A percentile compares a stretch with the other conserved stretches of the same genome.
phyloP scores from a whole-genome alignment of 2,329 filamentous ascomycete genomes.

The Colletotrichum shisoi region DNA sequence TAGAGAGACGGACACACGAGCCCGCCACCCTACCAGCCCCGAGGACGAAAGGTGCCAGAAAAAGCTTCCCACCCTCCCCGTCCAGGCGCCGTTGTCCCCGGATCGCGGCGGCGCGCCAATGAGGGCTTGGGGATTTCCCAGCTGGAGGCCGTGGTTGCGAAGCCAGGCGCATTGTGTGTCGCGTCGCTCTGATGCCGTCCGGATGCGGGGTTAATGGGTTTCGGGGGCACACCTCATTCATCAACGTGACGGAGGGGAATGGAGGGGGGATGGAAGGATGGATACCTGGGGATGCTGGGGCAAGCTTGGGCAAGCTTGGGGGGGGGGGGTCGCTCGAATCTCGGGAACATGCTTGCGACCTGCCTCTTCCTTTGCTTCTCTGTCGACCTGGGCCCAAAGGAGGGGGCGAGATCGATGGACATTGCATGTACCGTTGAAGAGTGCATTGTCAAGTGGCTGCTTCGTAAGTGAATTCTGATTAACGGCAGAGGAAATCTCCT shows the following conservation, averaged over 20 bases:
- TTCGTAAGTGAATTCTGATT: background rate
- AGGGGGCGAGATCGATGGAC: background rate
- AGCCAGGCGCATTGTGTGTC: constrained; percentile 35
- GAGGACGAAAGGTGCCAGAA: constrained; percentile 11
- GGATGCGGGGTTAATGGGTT: constrained; percentile 37
- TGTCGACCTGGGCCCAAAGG: background rate
- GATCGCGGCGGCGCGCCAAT: constrained; percentile 24
- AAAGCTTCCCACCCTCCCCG: constrained; percentile 38
- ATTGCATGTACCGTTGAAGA: background rate
- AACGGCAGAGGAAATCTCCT: constrained; percentile 26
- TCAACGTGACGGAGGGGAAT: constrained; percentile 29
- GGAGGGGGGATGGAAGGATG: constrained; percentile 21
- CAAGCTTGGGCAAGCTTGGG: background rate
- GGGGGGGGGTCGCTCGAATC: constrained; percentile 29
- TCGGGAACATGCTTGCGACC: constrained; percentile 23
- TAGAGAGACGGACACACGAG: constrained; percentile 3
- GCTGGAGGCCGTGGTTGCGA: constrained; percentile 28
- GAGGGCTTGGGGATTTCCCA: constrained; percentile 7
- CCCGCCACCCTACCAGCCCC: background rate
- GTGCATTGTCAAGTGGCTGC: constrained; percentile 2
- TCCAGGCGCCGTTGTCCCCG: constrained; percentile 32
- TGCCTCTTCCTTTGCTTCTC: background rate
- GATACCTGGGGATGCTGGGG: constrained; percentile 26
- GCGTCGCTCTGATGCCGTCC: constrained; percentile 36
- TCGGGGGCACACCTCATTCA: constrained; percentile 32